A percentile compares a stretch with the other conserved stretches of the same genome.
These are phyloP conservation scores for Isabelozyma pseudorhagii DNA, from an alignment of 805 yeast genomes.

Conservation along the genomic window DNA sequence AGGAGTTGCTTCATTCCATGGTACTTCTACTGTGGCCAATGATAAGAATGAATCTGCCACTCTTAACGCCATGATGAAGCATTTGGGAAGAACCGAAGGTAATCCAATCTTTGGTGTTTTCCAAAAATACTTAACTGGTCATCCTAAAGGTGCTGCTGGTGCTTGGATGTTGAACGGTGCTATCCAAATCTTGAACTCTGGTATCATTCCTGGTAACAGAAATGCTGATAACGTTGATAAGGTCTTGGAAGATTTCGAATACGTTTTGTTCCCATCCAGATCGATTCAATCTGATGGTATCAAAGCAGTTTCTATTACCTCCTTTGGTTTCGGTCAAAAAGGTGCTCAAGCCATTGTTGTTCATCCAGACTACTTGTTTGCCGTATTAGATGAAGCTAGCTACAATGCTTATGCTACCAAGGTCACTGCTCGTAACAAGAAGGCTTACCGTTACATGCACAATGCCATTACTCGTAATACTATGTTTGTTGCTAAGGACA, in stretches of 20 bases:
- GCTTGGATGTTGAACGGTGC: slow-evolving; percentile 99
- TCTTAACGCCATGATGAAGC: slow-evolving; percentile 87
- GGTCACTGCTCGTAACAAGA: slow-evolving; percentile 79
- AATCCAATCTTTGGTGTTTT: slow-evolving; percentile 96
- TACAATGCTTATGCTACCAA: slow-evolving; percentile 70
- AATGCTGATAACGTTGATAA: slow-evolving; percentile 96
- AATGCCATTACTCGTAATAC: slow-evolving; percentile 88
- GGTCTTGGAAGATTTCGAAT: slow-evolving; percentile 75
- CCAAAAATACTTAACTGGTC: slow-evolving; percentile 99
- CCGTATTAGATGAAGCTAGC: slow-evolving; percentile 67
- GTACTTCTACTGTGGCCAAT: slow-evolving; percentile 97
- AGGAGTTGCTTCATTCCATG: slow-evolving; percentile 98
- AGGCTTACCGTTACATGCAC: slow-evolving; percentile 92
- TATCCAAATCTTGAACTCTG: slow-evolving; percentile 85
- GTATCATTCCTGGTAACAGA: slow-evolving; percentile 97
- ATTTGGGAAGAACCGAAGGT: slow-evolving; percentile 95
- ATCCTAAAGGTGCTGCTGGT: slow-evolving; percentile 99
- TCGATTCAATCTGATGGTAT: slow-evolving; percentile 93
- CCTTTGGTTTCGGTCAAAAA: slow-evolving; percentile 99
- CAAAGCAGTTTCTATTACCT: slow-evolving; percentile 94
- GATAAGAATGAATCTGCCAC: slow-evolving; percentile 97
- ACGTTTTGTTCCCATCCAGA: slow-evolving; percentile 92
- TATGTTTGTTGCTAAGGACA: slow-evolving; percentile 87
- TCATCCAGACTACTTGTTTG: slow-evolving; percentile 91
- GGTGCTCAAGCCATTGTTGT: slow-evolving; percentile 94